Base-by-base conservation (phyloP, 352 stramenopile genomes). In the Phytopythium boreale region DNA sequence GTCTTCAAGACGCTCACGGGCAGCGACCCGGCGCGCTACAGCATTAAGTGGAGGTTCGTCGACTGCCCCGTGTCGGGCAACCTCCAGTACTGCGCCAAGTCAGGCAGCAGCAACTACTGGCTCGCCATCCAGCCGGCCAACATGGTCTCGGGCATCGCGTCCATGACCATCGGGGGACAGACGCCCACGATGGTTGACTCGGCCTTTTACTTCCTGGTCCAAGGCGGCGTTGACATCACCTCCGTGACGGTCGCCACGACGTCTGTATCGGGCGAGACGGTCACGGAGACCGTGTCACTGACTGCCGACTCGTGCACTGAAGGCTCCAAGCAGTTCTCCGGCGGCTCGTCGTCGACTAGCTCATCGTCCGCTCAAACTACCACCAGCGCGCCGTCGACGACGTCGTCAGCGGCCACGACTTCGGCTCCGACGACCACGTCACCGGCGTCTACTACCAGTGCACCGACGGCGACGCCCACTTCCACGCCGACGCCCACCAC, bases 161-260 rank as follows among this genome's bases (percentile, higher is more conserved):
- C 37, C 31, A 59, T 46, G 64, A 58, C 31, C 19, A 56, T 73
- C 43, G 52, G 61, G 37, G 62, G 55, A 58, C 82, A 67, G 61
- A 87, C 74, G 50, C 89, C 84, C 9, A 77, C 61, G 3, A 87
- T 90, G 80, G 63, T 90, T 8, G 72, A 63, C 39, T 88, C 81
- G 29, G 84, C 83, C 22, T 91, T 86, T 66, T 91, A 89, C 69
- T 91, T 72, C 61, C 29, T 89, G 27, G 56, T 85, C 2, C 73
- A 86, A 31, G 72, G 74, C n/a, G 62, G 62, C 6, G 70, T 72
- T 34, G 69, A 84, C 41, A 56, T 87, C 2, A 64, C 50, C 5
- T 66, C 59, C 24, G 49, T 87, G 0, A 70, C 66, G 12, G 74
- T 92, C 34, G 64, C 75, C 6, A 67, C 87, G 51, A 92, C 80